A percentile compares a stretch with the other conserved stretches of the same genome.
These are phyloP conservation scores for Ophidiomyces ophidiicola DNA, from an alignment of 2,329 filamentous ascomycete genomes.

Conservation along the genomic window DNA sequence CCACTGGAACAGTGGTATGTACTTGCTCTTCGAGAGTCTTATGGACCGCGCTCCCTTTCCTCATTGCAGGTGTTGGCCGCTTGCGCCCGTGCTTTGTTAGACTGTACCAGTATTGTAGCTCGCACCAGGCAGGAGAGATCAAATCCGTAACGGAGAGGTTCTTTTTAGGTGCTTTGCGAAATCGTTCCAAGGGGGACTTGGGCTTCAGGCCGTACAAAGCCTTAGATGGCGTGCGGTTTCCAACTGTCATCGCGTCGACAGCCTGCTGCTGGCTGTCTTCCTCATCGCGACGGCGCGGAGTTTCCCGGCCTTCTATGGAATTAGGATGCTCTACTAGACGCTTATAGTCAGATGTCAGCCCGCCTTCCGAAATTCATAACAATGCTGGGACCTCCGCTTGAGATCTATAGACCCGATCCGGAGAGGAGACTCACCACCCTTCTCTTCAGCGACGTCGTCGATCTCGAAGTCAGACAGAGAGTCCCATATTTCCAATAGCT, in stretches of 20 bases:
- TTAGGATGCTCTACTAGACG: constrained; percentile 46
- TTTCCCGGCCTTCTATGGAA: constrained; percentile 27
- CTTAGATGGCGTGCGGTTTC: constrained; percentile 15
- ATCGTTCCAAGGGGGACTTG: constrained; percentile 65
- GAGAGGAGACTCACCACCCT: constrained; percentile 3
- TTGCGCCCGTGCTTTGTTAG: constrained; percentile 66
- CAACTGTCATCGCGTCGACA: constrained; percentile 9
- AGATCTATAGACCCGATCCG: too few relatives aligned
- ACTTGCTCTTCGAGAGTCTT: constrained; percentile 75
- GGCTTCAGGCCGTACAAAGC: constrained; percentile 32
- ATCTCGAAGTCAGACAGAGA: constrained; percentile 6
- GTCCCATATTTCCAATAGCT: constrained; percentile 8
- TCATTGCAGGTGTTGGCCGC: constrained; percentile 70
- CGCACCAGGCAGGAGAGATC: constrained; percentile 85
- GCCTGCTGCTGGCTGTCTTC: constrained; percentile 11
- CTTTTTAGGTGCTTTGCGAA: constrained; percentile 64
- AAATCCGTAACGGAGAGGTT: constrained; percentile 79
- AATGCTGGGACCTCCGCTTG: too few relatives aligned
- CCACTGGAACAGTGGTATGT: constrained; percentile 61
- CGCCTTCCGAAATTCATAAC: constrained; percentile 11
- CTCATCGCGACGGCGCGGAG: constrained; percentile 25
- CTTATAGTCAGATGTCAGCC: constrained; percentile 50
- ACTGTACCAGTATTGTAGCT: constrained; percentile 84
- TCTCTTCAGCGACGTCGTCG: constrained; percentile 2
- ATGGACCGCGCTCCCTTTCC: constrained; percentile 65